These are phyloP conservation scores for Coprinopsis marcescibilis DNA, from an alignment of 768 basidiomycete genomes.

Conservation along the genomic window DNA sequence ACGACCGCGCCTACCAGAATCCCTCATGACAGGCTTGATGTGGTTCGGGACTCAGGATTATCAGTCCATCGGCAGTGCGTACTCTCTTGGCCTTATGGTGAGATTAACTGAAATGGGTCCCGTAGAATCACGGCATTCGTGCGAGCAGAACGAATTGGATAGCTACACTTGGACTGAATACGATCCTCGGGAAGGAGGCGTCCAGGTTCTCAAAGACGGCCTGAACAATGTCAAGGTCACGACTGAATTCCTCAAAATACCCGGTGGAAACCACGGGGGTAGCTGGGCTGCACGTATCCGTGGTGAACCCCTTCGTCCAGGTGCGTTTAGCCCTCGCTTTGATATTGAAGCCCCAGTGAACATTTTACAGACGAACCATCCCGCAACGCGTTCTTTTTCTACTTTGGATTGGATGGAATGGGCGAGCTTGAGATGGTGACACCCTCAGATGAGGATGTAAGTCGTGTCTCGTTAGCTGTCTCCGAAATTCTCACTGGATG, in stretches of 20 bases:
- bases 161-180: conserved; percentile 86
- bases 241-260: conserved; percentile 82
- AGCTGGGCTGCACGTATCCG: conserved; percentile 86
- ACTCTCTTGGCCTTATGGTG: conserved; percentile 6
- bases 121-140: conserved; percentile 75
- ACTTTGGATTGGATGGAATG: conserved; percentile 82
- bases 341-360: neutral
- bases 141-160: conserved; percentile 82
- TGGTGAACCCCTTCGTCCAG: conserved; percentile 66
- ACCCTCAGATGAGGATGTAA: conserved; percentile 67
- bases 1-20: conserved; percentile 76
- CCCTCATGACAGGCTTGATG: conserved; percentile 88
- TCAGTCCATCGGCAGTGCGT: conserved; percentile 59
- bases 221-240: conserved; percentile 81
- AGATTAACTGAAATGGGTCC: conserved; percentile 5
- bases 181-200: conserved; percentile 79
- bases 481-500: conserved; percentile 3
- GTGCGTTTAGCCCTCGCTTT: conserved; percentile 31
- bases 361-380: conserved; percentile 38
- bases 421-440: conserved; percentile 79
- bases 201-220: conserved; percentile 77
- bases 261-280: conserved; percentile 76
- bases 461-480: conserved; percentile 18
- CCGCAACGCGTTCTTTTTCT: conserved; percentile 76
- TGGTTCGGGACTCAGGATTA: conserved; percentile 93